Evolutionary conservation across 1,139 yeast species (phyloP).

Genomic region (Spencermartinsiella ligniputridi): DNA sequence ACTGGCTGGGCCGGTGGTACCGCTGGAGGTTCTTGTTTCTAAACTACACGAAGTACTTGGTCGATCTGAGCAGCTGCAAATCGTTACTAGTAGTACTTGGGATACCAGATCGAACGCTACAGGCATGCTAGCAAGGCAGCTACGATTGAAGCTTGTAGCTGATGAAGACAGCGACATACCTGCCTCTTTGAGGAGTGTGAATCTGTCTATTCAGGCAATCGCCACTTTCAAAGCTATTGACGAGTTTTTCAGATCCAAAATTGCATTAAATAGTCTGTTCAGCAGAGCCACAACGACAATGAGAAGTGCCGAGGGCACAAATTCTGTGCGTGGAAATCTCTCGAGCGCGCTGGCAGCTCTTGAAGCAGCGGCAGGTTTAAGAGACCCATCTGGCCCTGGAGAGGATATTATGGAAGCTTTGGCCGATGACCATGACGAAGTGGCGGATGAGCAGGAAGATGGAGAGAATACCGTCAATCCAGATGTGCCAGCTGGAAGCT

Average conservation of each 20-base stretch:
- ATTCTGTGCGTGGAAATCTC: conserved; percentile 6
- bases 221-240: conserved; percentile 76
- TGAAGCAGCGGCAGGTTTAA: conserved; percentile 15
- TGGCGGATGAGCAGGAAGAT: conserved; percentile 13
- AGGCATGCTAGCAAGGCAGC: conserved; percentile 67
- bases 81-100: conserved; percentile 50
- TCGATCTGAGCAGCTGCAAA: conserved; percentile 71
- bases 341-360: conserved; percentile 18
- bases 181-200: conserved; percentile 19
- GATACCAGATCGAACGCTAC: conserved; percentile 38
- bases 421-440: conserved; percentile 10
- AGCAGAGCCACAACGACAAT: conserved; percentile 5
- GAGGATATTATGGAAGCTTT: conserved; percentile 17
- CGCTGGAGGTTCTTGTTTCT: conserved; percentile 43
- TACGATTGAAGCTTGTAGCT: conserved; percentile 51
- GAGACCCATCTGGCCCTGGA: conserved; percentile 12
- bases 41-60: conserved; percentile 72
- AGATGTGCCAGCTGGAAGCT: neutral
- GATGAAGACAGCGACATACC: conserved; percentile 30
- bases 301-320: conserved; percentile 2
- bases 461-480: conserved; percentile 8
- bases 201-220: conserved; percentile 76
- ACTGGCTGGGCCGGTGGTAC: conserved; percentile 11
- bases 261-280: conserved; percentile 17
- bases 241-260: conserved; percentile 41